phyloP scores from a whole-genome alignment of 148 eudicot genomes.

The Rhododendron griersonianum region DNA sequence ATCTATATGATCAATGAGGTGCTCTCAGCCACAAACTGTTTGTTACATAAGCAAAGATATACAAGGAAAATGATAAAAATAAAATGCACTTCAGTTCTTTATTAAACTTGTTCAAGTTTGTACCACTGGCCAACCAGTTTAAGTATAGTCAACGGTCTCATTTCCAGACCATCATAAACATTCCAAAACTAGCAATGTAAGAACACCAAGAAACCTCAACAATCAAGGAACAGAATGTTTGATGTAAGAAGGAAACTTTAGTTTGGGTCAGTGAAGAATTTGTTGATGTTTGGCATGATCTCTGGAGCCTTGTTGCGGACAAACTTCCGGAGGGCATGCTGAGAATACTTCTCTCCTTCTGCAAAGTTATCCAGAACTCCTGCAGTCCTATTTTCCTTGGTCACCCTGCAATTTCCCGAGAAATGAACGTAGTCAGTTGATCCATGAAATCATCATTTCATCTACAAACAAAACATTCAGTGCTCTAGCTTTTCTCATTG shows the following conservation, averaged over 20 bases:
- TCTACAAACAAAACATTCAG: background rate
- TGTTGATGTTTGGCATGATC: slow-evolving; percentile 78
- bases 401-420: slow-evolving; percentile 45
- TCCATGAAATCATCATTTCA: background rate
- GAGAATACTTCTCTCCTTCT: slow-evolving; percentile 70
- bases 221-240: background rate
- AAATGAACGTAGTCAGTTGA: background rate
- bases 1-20: background rate
- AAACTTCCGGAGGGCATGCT: slow-evolving; percentile 62
- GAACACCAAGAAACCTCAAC: background rate
- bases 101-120: slow-evolving; percentile 1
- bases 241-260: background rate
- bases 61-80: background rate
- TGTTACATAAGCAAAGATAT: background rate
- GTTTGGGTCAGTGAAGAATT: slow-evolving; percentile 68
- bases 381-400: slow-evolving; percentile 76
- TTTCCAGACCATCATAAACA: background rate
- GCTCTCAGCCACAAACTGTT: background rate
- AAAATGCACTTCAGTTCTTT: background rate
- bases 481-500: background rate
- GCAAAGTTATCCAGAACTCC: slow-evolving; percentile 63
- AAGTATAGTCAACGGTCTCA: background rate
- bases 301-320: slow-evolving; percentile 65
- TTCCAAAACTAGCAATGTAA: background rate
- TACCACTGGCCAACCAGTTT: background rate